Evolutionary conservation across 768 basidiomycete genomes (phyloP), one percentile per base, ranked within the genome.

Genomic region (Suillus variegatus): DNA sequence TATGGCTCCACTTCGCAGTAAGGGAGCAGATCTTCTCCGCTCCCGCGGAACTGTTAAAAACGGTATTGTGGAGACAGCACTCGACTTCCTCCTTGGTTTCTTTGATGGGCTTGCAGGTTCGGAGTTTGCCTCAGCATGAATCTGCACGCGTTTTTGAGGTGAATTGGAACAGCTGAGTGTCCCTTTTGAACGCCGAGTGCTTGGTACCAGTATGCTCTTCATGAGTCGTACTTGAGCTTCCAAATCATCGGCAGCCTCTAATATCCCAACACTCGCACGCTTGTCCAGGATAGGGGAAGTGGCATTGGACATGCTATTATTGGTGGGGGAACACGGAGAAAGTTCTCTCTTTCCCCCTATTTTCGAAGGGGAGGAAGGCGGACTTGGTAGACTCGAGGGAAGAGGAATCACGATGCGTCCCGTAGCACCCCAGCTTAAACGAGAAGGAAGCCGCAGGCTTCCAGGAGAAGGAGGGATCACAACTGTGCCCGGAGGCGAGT

Each of bases 121-220:
- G 3, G 61, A 10, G 35, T 66, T 61, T 18, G 68, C 75, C 16
- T 74, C 74, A 2, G 68, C 67, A 6, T 69, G 74, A 22, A 75
- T 75, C 62, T 75, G 74, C 32, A 75, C 75, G 0, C 74, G 74
- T 44, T 75, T 75, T 16, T 43, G 66, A 43, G 49, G 66, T 18
- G 55, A 47, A 43, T 41, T 32, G 47, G 47, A 8, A 60, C 64
- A 4, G 64, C 69, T 12, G 74, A 64, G 3, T 43, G 35, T 51
- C 66, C 32, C 71, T 68, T 64, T 76, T 74, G 4, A 73, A 72
- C 62, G 66, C 63, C 41, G 76, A 20, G 16, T 69, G 14, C 73
- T 70, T 1, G 76, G 71, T n/a, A 77, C n/a, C 0, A 77, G 22
- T 1, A 77, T 76, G 60, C 75, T 76, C 46, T 76, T 76, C 36